Evolutionary conservation across 2,329 filamentous ascomycete genomes (phyloP), one percentile per base, ranked within the genome.

Genomic region (Botrytis tulipae): DNA sequence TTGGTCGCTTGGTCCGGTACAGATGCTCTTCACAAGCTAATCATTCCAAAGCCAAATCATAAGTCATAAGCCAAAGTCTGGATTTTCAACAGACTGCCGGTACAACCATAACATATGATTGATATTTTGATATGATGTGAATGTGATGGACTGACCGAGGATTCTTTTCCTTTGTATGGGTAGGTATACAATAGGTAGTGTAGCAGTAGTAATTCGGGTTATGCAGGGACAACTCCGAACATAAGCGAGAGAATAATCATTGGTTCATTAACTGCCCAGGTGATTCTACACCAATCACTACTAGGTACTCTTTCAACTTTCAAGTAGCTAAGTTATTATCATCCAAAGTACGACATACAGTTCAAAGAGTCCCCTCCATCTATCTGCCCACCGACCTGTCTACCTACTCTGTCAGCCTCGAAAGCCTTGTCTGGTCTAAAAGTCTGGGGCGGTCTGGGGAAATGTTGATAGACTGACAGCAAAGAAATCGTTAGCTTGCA

Each of bases 191-290:
- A 4, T 14, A 51, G 44, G 44, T 9, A 44, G 44, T 42, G 14
- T 16, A 42, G 40, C 14, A 5, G 20, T 48, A 48, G 20, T 4
- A 48, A 48, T 48, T 48, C 46, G 35, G 35, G 8, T n/a, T 9
- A 61, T 61, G 35, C 25, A 62, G 60, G 35, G 35, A 8, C 60
- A 62, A 61, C 14, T 61, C 35, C 51, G n/a, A 62, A 62, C 37
- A 62, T 40, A 67, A 67, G 65, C 65, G 65, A 67, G 65, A 62
- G 18, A 59, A n/a, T 4, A 62, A 44, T 29, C 7, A 37, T 40
- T 54, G 63, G 32, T 9, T 37, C 25, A n/a, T 66, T 18, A 10
- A 25, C 48, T 51, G 35, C 35, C 35, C 35, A 35, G 5, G 35
- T 35, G 25, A n/a, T n/a, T 51, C 25, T 16, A 51, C 6, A 5